Percentiles rank a stretch among this genome's conserved stretches.
Evolutionary conservation across 2,329 filamentous ascomycete species (phyloP).

Genomic region (Rugonectria rugulosa): DNA sequence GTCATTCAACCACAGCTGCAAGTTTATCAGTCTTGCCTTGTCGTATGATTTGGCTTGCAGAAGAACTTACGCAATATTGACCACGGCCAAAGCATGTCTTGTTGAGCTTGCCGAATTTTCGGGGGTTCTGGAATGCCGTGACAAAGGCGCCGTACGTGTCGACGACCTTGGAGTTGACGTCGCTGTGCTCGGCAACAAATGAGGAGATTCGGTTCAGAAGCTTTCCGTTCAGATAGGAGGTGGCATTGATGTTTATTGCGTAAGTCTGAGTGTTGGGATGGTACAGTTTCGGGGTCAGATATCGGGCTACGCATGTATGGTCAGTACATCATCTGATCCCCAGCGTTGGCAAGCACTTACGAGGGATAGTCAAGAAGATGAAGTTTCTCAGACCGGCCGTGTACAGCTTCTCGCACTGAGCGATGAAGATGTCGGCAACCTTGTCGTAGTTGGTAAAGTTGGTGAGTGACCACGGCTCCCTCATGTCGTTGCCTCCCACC

Average conservation of each 20-base stretch:
- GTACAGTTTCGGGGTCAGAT: background rate
- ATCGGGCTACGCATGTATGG: background rate
- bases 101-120: background rate
- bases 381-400: conserved; percentile 4
- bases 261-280: background rate
- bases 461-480: background rate
- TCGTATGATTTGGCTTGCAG: background rate
- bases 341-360: background rate
- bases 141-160: background rate
- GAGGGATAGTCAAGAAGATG: conserved; percentile 6
- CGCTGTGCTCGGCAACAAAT: background rate
- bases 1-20: background rate
- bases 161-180: background rate
- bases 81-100: background rate
- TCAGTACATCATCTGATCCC: background rate
- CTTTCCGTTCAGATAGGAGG: background rate
- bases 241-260: background rate
- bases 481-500: conserved; percentile 11
- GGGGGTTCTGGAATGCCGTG: background rate
- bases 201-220: background rate
- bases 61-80: background rate
- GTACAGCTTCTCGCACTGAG: conserved; percentile 5
- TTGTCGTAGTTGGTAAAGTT: background rate
- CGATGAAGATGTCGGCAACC: background rate
- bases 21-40: background rate